Evolutionary conservation across 345 rosid genomes (phyloP).

Genomic region (Citrus australasica): DNA sequence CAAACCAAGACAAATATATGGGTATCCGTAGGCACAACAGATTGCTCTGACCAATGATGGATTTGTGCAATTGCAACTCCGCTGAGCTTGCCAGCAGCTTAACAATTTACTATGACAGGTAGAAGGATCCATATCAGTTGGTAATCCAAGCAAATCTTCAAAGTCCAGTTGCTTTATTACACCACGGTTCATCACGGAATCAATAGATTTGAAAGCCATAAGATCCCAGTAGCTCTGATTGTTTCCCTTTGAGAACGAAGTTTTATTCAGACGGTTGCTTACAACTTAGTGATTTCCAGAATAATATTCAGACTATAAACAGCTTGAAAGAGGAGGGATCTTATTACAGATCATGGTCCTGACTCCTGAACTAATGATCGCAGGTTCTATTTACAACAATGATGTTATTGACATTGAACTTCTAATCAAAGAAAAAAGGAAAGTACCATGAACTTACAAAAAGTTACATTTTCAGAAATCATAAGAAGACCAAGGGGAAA

Average conservation of each 20-base stretch:
- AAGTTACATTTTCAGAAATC: neutral
- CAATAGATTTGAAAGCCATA: conserved; percentile 59
- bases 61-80: conserved; percentile 24
- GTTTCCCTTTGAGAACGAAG: conserved; percentile 38
- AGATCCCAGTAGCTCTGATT: conserved; percentile 51
- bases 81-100: conserved; percentile 63
- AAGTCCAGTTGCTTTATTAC: conserved; percentile 74
- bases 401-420: neutral
- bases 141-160: conserved; percentile 71
- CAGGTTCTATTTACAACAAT: neutral
- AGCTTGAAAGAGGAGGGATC: neutral
- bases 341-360: neutral
- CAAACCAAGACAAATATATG: conserved; percentile 70
- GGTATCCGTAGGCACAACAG: conserved; percentile 78
- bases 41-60: conserved; percentile 72
- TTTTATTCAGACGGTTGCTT: neutral
- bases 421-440: neutral
- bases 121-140: conserved; percentile 73
- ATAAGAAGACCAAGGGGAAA: neutral
- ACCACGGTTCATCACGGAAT: conserved; percentile 60
- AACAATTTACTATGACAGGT: conserved; percentile 53
- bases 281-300: neutral
- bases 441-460: neutral
- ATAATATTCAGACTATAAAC: neutral
- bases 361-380: neutral